Evolutionary conservation across 139 green algal species (phyloP).

Genomic region (Coelastrella sp.): DNA sequence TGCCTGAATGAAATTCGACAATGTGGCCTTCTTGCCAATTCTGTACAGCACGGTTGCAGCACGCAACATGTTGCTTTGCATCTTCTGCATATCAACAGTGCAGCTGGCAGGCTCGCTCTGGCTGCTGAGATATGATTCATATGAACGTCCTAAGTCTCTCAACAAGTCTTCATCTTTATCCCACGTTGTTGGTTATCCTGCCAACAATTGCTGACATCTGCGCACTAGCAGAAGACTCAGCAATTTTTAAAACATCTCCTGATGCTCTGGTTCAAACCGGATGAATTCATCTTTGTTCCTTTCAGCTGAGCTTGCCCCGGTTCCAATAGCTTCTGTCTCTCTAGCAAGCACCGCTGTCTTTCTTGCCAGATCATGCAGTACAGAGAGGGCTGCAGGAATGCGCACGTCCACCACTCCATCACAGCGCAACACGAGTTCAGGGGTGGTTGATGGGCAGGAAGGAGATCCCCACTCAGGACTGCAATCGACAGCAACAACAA

Average conservation of each 20-base stretch:
- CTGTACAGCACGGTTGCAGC: constrained; percentile 13
- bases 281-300: too few relatives aligned
- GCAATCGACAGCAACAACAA: not conserved
- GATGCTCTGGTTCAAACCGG: too few relatives aligned
- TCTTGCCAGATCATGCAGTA: not conserved
- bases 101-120: not conserved
- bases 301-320: too few relatives aligned
- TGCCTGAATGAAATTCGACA: too few relatives aligned
- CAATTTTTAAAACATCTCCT: too few relatives aligned
- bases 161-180: constrained; percentile 13
- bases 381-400: constrained; percentile 28
- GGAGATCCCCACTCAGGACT: constrained; percentile 37
- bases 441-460: not conserved
- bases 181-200: not conserved
- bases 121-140: too few relatives aligned
- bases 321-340: not conserved
- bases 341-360: not conserved
- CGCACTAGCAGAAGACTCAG: not conserved
- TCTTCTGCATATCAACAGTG: too few relatives aligned
- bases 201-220: not conserved
- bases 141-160: too few relatives aligned
- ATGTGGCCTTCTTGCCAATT: constrained; percentile 12
- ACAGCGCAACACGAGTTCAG: constrained; percentile 31
- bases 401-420: constrained; percentile 38
- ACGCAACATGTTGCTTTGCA: not conserved